Conservation (phyloP, 1,284 basidiomycete genomes). For the Melampsora americana region DNA sequence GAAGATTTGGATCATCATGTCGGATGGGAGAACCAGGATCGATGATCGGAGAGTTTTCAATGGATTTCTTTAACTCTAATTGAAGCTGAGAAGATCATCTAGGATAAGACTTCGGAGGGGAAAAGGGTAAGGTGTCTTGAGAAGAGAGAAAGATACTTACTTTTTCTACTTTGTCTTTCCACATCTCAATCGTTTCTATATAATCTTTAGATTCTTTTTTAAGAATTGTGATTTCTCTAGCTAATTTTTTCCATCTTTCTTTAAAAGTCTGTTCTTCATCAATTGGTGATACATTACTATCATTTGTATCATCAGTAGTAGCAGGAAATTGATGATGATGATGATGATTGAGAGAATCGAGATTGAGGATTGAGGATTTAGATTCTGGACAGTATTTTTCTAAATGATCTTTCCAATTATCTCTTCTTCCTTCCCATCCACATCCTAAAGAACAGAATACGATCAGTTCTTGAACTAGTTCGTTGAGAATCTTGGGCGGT, state of each 20-base stretch:
- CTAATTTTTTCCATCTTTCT: slow-evolving; percentile 33
- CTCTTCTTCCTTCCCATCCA: slow-evolving; percentile 31
- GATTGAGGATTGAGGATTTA: neutral
- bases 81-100: slow-evolving; percentile 23
- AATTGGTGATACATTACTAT: neutral
- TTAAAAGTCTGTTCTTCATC: neutral
- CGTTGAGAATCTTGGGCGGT: slow-evolving; percentile 16
- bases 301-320: neutral
- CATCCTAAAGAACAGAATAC: slow-evolving; percentile 37
- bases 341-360: neutral
- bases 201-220: slow-evolving; percentile 40
- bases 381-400: slow-evolving; percentile 23
- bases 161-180: slow-evolving; percentile 30
- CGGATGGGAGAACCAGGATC: slow-evolving; percentile 11
- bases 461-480: slow-evolving; percentile 28
- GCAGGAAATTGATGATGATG: neutral
- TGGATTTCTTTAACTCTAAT: slow-evolving; percentile 27
- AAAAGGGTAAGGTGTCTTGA: no score
- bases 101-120: neutral
- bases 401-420: slow-evolving; percentile 35
- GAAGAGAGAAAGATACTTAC: neutral
- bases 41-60: slow-evolving; percentile 7
- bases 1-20: neutral
- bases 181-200: slow-evolving; percentile 31
- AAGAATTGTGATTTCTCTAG: slow-evolving; percentile 14